phyloP scores from a whole-genome alignment of 495 filamentous ascomycete species.

The Neurospora sp. region DNA sequence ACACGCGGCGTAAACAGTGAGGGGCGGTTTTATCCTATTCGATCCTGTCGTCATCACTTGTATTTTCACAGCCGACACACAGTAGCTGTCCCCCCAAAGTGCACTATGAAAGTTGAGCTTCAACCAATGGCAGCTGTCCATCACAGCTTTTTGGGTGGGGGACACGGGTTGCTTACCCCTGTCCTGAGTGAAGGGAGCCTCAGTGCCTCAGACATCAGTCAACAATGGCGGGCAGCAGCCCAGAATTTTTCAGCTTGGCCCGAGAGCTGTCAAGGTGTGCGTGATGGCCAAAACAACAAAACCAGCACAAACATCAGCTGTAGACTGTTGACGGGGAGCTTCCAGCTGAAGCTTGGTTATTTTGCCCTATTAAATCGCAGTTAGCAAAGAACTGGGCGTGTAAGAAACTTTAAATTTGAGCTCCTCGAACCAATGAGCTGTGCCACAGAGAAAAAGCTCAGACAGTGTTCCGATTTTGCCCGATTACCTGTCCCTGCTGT shows the following conservation, averaged over 20 bases:
- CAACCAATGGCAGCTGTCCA: background rate
- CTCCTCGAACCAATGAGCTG: background rate
- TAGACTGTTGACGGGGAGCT: background rate
- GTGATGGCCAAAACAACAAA: background rate
- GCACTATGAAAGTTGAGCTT: background rate
- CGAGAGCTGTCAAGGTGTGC: background rate
- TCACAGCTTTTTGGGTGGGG: background rate
- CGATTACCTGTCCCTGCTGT: background rate
- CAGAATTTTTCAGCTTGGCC: slow-evolving; percentile 19
- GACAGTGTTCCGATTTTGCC: background rate
- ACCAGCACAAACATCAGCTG: background rate
- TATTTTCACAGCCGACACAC: background rate
- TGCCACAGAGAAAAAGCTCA: background rate
- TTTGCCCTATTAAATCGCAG: background rate
- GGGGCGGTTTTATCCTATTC: background rate
- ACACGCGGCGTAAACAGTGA: background rate
- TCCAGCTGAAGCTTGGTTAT: background rate
- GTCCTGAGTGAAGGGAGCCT: slow-evolving; percentile 13
- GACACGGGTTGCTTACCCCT: background rate
- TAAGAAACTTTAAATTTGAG: background rate
- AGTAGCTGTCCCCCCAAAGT: background rate
- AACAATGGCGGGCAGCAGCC: slow-evolving; percentile 1
- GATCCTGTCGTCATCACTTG: background rate
- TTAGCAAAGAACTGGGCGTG: background rate
- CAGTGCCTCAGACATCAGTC: slow-evolving; percentile 23